Conservation (phyloP, 495 filamentous ascomycete species). For the Polyplosphaeria fusca region DNA sequence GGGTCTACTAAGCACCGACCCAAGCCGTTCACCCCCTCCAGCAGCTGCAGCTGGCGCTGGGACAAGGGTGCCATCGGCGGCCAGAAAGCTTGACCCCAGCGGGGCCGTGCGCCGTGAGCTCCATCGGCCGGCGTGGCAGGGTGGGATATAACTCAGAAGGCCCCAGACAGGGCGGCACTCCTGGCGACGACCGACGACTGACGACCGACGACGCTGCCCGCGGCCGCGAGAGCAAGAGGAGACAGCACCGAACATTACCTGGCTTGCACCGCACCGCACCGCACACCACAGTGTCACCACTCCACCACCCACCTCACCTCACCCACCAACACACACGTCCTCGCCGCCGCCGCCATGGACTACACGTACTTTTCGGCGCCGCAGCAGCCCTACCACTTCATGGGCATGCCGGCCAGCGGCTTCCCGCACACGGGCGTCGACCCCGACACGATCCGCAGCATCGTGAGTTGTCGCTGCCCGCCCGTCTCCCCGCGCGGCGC, state of each 20-base stretch:
- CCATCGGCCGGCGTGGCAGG: no score
- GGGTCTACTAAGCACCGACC: neutral
- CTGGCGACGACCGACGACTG: neutral
- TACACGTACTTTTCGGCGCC: conserved; percentile 43
- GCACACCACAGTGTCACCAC: neutral
- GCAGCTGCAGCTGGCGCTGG: neutral
- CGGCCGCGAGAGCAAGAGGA: no score
- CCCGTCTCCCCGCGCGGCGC: conserved; percentile 1
- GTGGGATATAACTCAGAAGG: no score
- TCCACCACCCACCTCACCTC: neutral
- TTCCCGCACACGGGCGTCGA: conserved; percentile 54
- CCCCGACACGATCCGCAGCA: conserved; percentile 30
- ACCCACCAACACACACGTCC: neutral
- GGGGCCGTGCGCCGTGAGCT: no score
- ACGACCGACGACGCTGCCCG: no score
- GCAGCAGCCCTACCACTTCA: conserved; percentile 54
- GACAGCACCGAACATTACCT: neutral
- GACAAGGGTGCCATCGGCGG: neutral
- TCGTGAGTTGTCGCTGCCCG: conserved; percentile 19
- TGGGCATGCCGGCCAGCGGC: conserved; percentile 53
- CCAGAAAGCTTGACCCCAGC: no score
- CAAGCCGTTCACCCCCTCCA: conserved; percentile 6
- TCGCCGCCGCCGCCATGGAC: conserved; percentile 20
- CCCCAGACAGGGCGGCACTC: no score
- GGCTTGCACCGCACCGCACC: neutral